These are phyloP conservation scores for Taphrina communis DNA, from an alignment of 1,139 yeast genomes.

Conservation along the genomic window DNA sequence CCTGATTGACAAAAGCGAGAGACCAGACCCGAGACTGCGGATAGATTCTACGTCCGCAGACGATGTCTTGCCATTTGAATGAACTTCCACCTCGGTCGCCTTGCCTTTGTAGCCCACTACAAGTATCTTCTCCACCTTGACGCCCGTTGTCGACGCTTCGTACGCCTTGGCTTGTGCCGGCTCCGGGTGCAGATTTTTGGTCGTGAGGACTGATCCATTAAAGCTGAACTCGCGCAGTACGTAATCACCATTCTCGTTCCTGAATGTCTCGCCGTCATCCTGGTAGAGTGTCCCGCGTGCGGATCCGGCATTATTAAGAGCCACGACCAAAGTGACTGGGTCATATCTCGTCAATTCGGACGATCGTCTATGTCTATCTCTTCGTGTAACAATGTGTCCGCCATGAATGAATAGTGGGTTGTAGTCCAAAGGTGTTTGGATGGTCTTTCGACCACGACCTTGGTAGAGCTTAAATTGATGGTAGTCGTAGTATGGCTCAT, in stretches of 20 bases:
- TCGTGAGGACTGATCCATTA: slow-evolving; percentile 44
- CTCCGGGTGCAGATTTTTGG: slow-evolving; percentile 45
- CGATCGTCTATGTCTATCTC: slow-evolving; percentile 80
- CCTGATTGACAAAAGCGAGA: slow-evolving; percentile 55
- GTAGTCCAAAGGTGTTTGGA: slow-evolving; percentile 63
- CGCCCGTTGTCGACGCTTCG: slow-evolving; percentile 48
- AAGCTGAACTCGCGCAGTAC: slow-evolving; percentile 52
- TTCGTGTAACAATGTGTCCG: slow-evolving; percentile 72
- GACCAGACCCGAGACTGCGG: slow-evolving; percentile 42
- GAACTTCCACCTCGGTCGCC: slow-evolving; percentile 47
- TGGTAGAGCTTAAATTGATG: slow-evolving; percentile 59
- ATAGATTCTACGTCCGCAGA: slow-evolving; percentile 49
- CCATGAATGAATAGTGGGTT: slow-evolving; percentile 79
- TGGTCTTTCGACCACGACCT: slow-evolving; percentile 53
- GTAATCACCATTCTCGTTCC: slow-evolving; percentile 60
- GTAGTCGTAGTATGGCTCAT: slow-evolving; percentile 59
- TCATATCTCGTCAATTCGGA: slow-evolving; percentile 76
- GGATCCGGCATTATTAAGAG: slow-evolving; percentile 58
- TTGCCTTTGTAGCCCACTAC: slow-evolving; percentile 56
- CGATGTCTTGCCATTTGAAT: slow-evolving; percentile 55
- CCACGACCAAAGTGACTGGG: slow-evolving; percentile 79
- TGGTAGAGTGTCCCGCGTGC: slow-evolving; percentile 72
- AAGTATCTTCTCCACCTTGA: slow-evolving; percentile 65
- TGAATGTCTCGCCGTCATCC: slow-evolving; percentile 83
- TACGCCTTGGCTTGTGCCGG: slow-evolving; percentile 48